Conservation (phyloP, 306 rosid species). For the Quercus ilex region DNA sequence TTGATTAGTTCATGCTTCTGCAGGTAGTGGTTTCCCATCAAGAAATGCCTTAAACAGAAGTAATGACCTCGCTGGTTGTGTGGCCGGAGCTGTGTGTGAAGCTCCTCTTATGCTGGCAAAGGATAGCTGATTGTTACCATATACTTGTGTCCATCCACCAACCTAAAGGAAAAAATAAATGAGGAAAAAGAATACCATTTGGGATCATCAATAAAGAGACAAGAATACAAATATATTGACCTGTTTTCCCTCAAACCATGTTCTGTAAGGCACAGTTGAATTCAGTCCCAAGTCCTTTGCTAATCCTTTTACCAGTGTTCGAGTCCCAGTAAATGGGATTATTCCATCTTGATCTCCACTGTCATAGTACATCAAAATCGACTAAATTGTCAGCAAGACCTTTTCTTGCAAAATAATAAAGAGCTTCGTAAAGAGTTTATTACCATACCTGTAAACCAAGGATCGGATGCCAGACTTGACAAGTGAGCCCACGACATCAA, state of each 20-base stretch:
- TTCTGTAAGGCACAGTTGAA: slow-evolving; percentile 28
- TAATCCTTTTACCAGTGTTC: slow-evolving; percentile 10
- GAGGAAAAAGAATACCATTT: neutral
- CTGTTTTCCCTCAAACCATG: slow-evolving; percentile 36
- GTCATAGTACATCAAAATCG: neutral
- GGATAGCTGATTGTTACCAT: slow-evolving; percentile 12
- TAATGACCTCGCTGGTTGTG: slow-evolving; percentile 32
- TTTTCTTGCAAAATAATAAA: neutral
- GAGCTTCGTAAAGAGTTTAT: neutral
- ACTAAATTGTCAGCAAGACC: neutral
- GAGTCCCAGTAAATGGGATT: slow-evolving; percentile 21
- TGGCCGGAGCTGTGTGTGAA: slow-evolving; percentile 17
- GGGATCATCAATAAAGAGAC: neutral
- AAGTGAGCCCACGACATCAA: slow-evolving; percentile 35
- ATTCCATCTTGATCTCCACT: slow-evolving; percentile 37
- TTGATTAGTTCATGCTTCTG: slow-evolving; percentile 7
- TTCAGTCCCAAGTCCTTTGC: slow-evolving; percentile 19
- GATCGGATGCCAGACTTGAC: slow-evolving; percentile 42
- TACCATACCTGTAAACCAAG: slow-evolving; percentile 40
- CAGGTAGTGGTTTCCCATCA: slow-evolving; percentile 26
- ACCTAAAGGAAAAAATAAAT: slow-evolving; percentile 4
- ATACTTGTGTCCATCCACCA: slow-evolving; percentile 38
- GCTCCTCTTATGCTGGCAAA: slow-evolving; percentile 39
- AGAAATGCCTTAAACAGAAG: slow-evolving; percentile 19
- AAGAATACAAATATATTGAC: neutral